These are phyloP conservation scores for Houttuynia cordata DNA, from an alignment of 164 flowering plant genomes.

Conservation along the genomic window DNA sequence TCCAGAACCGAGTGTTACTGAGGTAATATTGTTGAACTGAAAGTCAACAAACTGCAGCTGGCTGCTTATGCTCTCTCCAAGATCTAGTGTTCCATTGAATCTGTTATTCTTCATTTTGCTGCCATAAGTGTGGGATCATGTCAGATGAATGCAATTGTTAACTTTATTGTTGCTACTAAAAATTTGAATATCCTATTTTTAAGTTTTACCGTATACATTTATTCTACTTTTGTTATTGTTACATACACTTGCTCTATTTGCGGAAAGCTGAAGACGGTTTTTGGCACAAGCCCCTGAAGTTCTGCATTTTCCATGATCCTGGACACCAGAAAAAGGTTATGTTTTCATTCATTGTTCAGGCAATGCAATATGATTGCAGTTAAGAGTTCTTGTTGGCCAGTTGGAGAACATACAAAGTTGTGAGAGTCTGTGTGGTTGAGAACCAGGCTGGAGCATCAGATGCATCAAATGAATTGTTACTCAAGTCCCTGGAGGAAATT, in stretches of 20 bases:
- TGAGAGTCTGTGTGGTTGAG: conserved; percentile 59
- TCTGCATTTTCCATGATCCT: conserved; percentile 60
- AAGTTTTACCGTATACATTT: too few species aligned
- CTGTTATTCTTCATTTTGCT: conserved; percentile 67
- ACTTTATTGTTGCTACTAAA: background rate
- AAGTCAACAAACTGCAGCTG: conserved; percentile 68
- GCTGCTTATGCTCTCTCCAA: conserved; percentile 49
- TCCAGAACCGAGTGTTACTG: conserved; percentile 28
- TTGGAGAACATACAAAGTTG: conserved; percentile 60
- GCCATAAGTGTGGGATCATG: conserved; percentile 3
- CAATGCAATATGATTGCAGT: background rate
- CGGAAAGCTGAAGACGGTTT: conserved; percentile 48
- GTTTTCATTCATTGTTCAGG: conserved; percentile 3
- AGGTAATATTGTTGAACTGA: conserved; percentile 47
- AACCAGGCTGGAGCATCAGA: conserved; percentile 81
- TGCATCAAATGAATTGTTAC: conserved; percentile 60
- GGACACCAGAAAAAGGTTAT: background rate
- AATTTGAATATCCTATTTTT: too few species aligned
- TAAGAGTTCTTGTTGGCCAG: background rate
- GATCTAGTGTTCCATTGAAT: conserved; percentile 42
- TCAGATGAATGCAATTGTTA: background rate
- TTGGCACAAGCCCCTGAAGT: conserved; percentile 52
- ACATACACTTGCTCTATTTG: conserved; percentile 40
- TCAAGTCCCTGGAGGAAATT: conserved; percentile 63
- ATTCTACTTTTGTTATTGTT: background rate